Evolutionary conservation across 2,329 filamentous ascomycete genomes (phyloP).

Genomic region (Pseudogymnoascus destructans): DNA sequence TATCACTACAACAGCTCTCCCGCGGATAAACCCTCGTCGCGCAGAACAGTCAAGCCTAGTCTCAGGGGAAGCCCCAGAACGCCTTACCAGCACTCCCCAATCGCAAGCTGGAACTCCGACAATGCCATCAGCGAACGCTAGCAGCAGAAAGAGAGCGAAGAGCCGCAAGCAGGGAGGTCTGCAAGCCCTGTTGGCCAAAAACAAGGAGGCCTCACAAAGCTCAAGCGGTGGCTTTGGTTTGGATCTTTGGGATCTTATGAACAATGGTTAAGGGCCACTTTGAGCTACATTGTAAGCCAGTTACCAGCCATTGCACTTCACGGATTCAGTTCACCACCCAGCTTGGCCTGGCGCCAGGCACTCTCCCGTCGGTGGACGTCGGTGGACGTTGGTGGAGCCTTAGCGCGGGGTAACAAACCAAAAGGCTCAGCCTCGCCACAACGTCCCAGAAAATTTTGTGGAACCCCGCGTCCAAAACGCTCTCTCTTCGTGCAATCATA

Average conservation of each 20-base stretch:
- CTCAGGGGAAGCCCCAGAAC: not conserved
- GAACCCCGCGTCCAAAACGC: conserved; percentile 15
- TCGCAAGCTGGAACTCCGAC: conserved; percentile 16
- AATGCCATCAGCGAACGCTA: conserved; percentile 35
- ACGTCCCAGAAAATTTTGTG: conserved; percentile 9
- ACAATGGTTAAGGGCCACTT: not conserved
- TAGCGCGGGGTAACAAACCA: conserved; percentile 8
- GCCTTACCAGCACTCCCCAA: not conserved
- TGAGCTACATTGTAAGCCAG: not conserved
- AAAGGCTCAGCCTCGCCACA: conserved; percentile 8
- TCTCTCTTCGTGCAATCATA: conserved; percentile 2
- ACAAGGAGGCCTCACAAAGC: conserved; percentile 16
- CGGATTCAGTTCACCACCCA: not conserved
- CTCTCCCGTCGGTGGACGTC: not conserved
- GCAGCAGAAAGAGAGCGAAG: conserved; percentile 53
- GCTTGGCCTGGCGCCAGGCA: not conserved
- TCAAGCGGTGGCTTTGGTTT: conserved; percentile 23
- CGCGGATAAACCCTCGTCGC: not conserved
- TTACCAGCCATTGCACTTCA: not conserved
- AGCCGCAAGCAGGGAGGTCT: conserved; percentile 47
- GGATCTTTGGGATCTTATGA: conserved; percentile 30
- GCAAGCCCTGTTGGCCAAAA: conserved; percentile 42
- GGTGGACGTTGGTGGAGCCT: not conserved
- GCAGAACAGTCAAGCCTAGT: not conserved
- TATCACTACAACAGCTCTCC: conserved; percentile 11